These are phyloP conservation scores for Carnegiea gigantea DNA, from an alignment of 179 eudicot species.

Conservation along the genomic window DNA sequence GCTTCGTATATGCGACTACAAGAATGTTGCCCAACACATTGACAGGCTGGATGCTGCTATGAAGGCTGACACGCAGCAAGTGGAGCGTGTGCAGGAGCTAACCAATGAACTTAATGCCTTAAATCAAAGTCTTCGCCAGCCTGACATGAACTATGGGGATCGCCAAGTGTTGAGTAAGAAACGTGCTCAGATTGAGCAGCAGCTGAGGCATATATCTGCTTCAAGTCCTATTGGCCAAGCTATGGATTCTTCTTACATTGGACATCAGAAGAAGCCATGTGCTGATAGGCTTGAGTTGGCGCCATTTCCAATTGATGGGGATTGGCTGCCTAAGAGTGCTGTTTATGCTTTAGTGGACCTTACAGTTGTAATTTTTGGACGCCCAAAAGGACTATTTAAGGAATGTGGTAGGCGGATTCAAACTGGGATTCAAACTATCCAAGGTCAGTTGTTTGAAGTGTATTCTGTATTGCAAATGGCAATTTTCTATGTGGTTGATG, in stretches of 20 bases:
- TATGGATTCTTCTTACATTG: conserved; percentile 58
- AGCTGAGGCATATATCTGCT: conserved; percentile 45
- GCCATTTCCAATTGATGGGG: conserved; percentile 91
- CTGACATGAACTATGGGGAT: conserved; percentile 57
- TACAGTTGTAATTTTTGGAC: conserved; percentile 70
- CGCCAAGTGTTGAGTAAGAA: conserved; percentile 52
- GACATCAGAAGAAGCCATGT: conserved; percentile 55
- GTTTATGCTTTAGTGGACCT: conserved; percentile 92
- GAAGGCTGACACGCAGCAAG: conserved; percentile 77
- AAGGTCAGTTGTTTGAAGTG: conserved; percentile 45
- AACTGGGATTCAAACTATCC: conserved; percentile 69
- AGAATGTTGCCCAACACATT: conserved; percentile 76
- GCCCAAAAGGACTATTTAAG: conserved; percentile 93
- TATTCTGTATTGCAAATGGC: not conserved
- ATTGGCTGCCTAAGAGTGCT: conserved; percentile 96
- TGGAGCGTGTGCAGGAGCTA: conserved; percentile 49
- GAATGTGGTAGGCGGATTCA: conserved; percentile 87
- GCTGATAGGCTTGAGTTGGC: conserved; percentile 86
- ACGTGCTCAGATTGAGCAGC: conserved; percentile 65
- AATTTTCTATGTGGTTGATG: not conserved
- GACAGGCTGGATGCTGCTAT: conserved; percentile 83
- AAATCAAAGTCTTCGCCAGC: conserved; percentile 49
- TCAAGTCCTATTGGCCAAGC: conserved; percentile 38
- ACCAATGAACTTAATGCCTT: conserved; percentile 58
- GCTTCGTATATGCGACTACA: conserved; percentile 90